Conservation (phyloP, 805 yeast genomes). For the Lipomyces oligophaga region DNA sequence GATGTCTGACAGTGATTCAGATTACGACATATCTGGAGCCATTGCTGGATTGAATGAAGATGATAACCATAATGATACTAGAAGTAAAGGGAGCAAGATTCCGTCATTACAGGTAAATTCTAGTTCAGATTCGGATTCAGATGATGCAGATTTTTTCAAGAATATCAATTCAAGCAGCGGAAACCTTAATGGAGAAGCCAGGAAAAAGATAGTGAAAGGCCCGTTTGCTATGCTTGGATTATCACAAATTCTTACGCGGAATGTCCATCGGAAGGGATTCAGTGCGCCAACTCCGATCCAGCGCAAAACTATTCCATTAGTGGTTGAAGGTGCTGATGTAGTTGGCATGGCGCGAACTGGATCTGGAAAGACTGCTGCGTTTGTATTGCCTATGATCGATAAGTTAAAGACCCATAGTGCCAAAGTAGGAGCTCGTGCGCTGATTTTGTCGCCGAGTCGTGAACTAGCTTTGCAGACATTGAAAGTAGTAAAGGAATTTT, state of each 20-base stretch:
- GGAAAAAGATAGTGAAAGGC: slow-evolving; percentile 43
- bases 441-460: slow-evolving; percentile 89
- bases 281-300: slow-evolving; percentile 97
- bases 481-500: slow-evolving; percentile 82
- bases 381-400: slow-evolving; percentile 84
- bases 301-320: slow-evolving; percentile 87
- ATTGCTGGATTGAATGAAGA: slow-evolving; percentile 31
- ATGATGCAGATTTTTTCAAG: slow-evolving; percentile 42
- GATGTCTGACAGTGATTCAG: slow-evolving; percentile 28
- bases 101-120: too few species aligned
- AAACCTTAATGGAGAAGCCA: slow-evolving; percentile 30
- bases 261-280: slow-evolving; percentile 80
- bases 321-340: slow-evolving; percentile 83
- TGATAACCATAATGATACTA: slow-evolving; percentile 30
- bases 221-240: slow-evolving; percentile 59
- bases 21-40: slow-evolving; percentile 22
- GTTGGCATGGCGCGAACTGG: slow-evolving; percentile 99
- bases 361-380: slow-evolving; percentile 98
- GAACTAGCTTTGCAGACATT: slow-evolving; percentile 92
- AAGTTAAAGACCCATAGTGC: slow-evolving; percentile 78
- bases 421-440: slow-evolving; percentile 76
- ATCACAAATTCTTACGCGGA: slow-evolving; percentile 62
- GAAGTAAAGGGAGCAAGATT: slow-evolving; percentile 1
- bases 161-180: slow-evolving; percentile 26
- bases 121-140: slow-evolving; percentile 39